Evolutionary conservation across 2,329 filamentous ascomycete genomes (phyloP).

Genomic region (Ascomycota sp.): DNA sequence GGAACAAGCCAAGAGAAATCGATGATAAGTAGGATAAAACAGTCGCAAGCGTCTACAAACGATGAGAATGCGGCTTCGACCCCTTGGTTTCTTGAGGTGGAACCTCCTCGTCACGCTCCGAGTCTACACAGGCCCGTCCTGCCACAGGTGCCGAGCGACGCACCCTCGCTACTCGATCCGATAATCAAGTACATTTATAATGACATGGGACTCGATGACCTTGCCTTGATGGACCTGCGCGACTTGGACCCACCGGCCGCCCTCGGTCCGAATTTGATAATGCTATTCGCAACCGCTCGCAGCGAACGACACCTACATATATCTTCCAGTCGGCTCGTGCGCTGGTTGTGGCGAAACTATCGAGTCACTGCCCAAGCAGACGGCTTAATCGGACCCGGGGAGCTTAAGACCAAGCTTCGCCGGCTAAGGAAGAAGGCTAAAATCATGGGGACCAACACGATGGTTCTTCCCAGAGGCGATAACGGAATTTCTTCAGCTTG

Average conservation of each 20-base stretch:
- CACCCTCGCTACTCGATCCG: constrained; percentile 48
- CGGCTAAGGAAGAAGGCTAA: constrained; percentile 63
- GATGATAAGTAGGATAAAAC: not conserved
- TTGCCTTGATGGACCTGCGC: constrained; percentile 64
- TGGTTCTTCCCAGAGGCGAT: constrained; percentile 42
- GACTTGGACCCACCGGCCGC: constrained; percentile 67
- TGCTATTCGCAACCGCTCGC: constrained; percentile 78
- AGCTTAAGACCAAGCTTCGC: constrained; percentile 68
- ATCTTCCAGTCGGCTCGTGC: constrained; percentile 67
- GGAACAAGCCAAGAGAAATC: not conserved
- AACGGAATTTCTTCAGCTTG: constrained; percentile 83
- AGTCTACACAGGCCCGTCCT: constrained; percentile 24
- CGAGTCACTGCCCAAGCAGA: constrained; percentile 59
- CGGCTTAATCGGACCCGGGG: constrained; percentile 70
- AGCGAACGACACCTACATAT: constrained; percentile 87
- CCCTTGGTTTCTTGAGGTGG: constrained; percentile 75
- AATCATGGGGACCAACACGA: constrained; percentile 49
- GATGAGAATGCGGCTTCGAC: constrained; percentile 17
- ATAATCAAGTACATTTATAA: constrained; percentile 61
- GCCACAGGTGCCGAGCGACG: constrained; percentile 36
- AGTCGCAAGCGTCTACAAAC: constrained; percentile 2
- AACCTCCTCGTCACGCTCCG: constrained; percentile 30
- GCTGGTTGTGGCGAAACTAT: constrained; percentile 57
- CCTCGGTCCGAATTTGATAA: constrained; percentile 68
- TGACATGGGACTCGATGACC: constrained; percentile 65